phyloP scores from a whole-genome alignment of 345 rosid species.

The Chamaenerion angustifolium region DNA sequence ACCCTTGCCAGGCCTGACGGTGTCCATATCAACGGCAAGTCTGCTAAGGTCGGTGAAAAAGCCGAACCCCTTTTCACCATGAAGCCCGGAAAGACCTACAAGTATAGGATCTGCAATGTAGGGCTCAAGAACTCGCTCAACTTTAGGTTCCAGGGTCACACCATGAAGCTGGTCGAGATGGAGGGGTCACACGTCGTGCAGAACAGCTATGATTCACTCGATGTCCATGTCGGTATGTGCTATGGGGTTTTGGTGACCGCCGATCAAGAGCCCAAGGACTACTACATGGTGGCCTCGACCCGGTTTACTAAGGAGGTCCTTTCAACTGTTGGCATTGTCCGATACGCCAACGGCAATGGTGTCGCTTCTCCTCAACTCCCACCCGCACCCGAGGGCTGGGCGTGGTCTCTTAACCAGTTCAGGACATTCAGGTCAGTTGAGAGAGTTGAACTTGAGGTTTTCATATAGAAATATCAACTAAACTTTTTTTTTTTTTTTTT shows the following conservation, averaged over 20 bases:
- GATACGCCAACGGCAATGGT: conserved; percentile 2
- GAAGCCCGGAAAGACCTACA: conserved; percentile 13
- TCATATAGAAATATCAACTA: too few species aligned
- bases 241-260: conserved; percentile 16
- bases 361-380: conserved; percentile 9
- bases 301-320: conserved; percentile 8
- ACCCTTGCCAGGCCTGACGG: conserved; percentile 7
- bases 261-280: conserved; percentile 10
- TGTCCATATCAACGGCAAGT: conserved; percentile 9
- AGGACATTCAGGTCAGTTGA: not conserved
- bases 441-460: too few species aligned
- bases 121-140: conserved; percentile 10
- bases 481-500: too few species aligned
- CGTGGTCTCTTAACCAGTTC: conserved; percentile 14
- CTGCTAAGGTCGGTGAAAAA: not conserved
- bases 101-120: conserved; percentile 11
- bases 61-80: conserved; percentile 9
- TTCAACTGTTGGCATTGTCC: conserved; percentile 2
- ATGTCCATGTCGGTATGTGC: conserved; percentile 19
- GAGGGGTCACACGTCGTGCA: conserved; percentile 22
- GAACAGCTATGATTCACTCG: conserved; percentile 13
- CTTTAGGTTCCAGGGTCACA: conserved; percentile 18
- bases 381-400: conserved; percentile 15
- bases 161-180: conserved; percentile 15
- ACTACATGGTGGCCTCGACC: conserved; percentile 18